Percentiles rank a stretch among this genome's conserved stretches.
phyloP scores from a whole-genome alignment of 306 rosid species.

The Casuarina glauca region DNA sequence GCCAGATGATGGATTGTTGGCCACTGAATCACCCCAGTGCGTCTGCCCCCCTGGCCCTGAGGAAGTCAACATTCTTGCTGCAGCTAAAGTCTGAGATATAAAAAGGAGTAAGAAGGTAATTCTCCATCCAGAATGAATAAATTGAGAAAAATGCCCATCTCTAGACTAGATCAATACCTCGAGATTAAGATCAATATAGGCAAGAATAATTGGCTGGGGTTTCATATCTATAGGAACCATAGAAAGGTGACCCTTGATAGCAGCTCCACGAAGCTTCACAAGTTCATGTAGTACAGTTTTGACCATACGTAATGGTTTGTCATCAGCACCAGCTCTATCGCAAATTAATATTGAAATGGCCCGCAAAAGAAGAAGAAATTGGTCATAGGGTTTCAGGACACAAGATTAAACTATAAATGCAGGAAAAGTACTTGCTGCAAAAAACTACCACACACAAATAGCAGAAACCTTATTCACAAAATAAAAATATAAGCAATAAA shows the following conservation, averaged over 20 bases:
- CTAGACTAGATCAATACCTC: conserved; percentile 55
- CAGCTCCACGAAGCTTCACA: conserved; percentile 99
- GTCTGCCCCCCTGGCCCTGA: conserved; percentile 94
- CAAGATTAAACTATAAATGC: neutral
- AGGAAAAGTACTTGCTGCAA: neutral
- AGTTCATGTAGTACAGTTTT: conserved; percentile 98
- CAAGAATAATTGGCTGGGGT: conserved; percentile 98
- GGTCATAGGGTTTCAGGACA: conserved; percentile 6
- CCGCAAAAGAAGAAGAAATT: conserved; percentile 20
- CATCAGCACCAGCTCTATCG: conserved; percentile 98
- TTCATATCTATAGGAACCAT: conserved; percentile 99
- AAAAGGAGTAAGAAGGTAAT: conserved; percentile 3
- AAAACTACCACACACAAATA: neutral
- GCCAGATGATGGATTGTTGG: conserved; percentile 83
- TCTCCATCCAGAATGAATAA: neutral
- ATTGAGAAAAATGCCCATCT: neutral
- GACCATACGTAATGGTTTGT: conserved; percentile 96
- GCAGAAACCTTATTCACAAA: neutral
- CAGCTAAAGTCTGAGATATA: conserved; percentile 78
- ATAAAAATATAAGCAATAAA: conserved; percentile 2
- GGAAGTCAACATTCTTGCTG: conserved; percentile 98
- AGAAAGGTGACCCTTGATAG: conserved; percentile 96
- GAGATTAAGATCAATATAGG: conserved; percentile 95
- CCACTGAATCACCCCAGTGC: conserved; percentile 91
- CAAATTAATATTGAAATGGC: neutral